Percentiles rank a stretch among this genome's conserved stretches.
Evolutionary conservation across 2,329 filamentous ascomycete species (phyloP).

Genomic region (Penicillium janthinellum): DNA sequence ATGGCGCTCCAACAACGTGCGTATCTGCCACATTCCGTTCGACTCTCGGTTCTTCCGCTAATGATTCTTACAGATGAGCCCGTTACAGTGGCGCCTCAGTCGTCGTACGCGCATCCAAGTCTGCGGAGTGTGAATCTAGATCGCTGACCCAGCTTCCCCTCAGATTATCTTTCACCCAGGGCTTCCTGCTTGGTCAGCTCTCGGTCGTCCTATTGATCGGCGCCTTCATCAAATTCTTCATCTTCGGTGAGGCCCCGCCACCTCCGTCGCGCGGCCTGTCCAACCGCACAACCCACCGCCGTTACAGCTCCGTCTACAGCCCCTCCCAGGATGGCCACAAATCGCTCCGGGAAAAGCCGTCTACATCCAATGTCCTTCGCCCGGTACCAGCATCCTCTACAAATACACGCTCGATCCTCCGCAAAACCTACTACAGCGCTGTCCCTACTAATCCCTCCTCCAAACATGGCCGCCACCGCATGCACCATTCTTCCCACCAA

Average conservation of each 20-base stretch:
- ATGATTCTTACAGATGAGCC: slow-evolving; percentile 32
- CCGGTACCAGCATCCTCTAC: slow-evolving; percentile 78
- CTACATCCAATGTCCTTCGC: slow-evolving; percentile 70
- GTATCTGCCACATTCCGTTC: not conserved
- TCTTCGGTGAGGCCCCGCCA: slow-evolving; percentile 90
- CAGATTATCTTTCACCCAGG: slow-evolving; percentile 88
- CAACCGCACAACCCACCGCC: slow-evolving; percentile 75
- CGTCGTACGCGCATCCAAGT: slow-evolving; percentile 41
- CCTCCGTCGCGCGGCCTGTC: slow-evolving; percentile 76
- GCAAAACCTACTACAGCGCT: slow-evolving; percentile 92
- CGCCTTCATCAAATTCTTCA: slow-evolving; percentile 99
- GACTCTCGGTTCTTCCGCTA: slow-evolving; percentile 6
- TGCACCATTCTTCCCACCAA: slow-evolving; percentile 74
- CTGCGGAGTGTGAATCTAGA: slow-evolving; percentile 13
- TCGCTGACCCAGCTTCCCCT: slow-evolving; percentile 17
- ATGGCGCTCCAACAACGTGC: slow-evolving; percentile 38
- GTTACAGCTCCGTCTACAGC: slow-evolving; percentile 65
- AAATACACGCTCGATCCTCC: slow-evolving; percentile 75
- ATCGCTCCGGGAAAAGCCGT: slow-evolving; percentile 48
- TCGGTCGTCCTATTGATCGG: slow-evolving; percentile 89
- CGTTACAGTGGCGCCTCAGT: slow-evolving; percentile 37
- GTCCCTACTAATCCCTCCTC: slow-evolving; percentile 44
- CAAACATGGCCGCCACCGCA: slow-evolving; percentile 46
- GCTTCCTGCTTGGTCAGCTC: slow-evolving; percentile 88
- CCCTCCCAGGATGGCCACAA: slow-evolving; percentile 46